A percentile compares a stretch with the other conserved stretches of the same genome.
Evolutionary conservation across 192 early-diverging fungal species (phyloP).

Genomic region (Pilaira anomala): DNA sequence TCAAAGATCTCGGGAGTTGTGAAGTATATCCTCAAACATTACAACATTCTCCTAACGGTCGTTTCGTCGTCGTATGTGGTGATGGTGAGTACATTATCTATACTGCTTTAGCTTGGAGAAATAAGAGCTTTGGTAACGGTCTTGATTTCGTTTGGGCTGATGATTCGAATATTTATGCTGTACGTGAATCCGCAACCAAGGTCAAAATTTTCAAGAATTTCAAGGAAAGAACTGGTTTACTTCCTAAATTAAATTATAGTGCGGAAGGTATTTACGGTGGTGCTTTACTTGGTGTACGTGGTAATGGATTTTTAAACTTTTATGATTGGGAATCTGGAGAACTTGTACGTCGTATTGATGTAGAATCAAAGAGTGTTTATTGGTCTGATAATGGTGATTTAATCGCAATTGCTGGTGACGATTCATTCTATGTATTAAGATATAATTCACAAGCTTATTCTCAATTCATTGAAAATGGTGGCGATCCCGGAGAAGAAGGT

Average conservation of each 20-base stretch:
- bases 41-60: conserved; percentile 95
- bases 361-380: conserved; percentile 81
- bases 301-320: conserved; percentile 84
- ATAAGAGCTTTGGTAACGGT: conserved; percentile 96
- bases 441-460: conserved; percentile 86
- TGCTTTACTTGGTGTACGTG: conserved; percentile 82
- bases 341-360: conserved; percentile 91
- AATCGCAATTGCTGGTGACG: conserved; percentile 89
- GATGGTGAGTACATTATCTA: conserved; percentile 99
- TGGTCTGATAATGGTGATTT: conserved; percentile 96
- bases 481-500: conserved; percentile 81
- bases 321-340: conserved; percentile 97
- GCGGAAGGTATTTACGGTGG: conserved; percentile 97
- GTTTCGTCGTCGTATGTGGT: conserved; percentile 98
- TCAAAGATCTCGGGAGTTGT: conserved; percentile 96
- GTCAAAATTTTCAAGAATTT: conserved; percentile 93
- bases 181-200: conserved; percentile 88
- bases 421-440: conserved; percentile 92
- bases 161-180: conserved; percentile 95
- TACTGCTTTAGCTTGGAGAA: conserved; percentile 98
- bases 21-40: conserved; percentile 96
- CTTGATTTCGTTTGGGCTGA: conserved; percentile 97
- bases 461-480: conserved; percentile 66
- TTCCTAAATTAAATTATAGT: conserved; percentile 69
- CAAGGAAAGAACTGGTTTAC: conserved; percentile 80